phyloP scores from a whole-genome alignment of 139 green algal genomes.

The Cymbomonas tetramitiformis region DNA sequence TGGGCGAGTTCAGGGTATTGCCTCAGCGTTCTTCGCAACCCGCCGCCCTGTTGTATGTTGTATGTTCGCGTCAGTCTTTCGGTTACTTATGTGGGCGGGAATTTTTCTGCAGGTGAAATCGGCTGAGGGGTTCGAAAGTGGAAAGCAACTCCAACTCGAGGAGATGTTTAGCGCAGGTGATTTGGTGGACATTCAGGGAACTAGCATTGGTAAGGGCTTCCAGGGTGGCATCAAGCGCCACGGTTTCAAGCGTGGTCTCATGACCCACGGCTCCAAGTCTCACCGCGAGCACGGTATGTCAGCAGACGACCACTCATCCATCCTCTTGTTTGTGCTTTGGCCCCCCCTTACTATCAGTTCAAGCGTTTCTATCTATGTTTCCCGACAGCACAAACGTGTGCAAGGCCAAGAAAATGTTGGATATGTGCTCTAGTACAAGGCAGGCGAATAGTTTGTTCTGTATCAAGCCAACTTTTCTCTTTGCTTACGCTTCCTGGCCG shows the following conservation, averaged over 20 bases:
- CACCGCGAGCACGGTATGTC: slow-evolving; percentile 86
- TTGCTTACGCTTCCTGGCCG: too few relatives aligned
- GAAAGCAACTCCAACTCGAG: slow-evolving; percentile 60
- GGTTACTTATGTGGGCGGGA: too few relatives aligned
- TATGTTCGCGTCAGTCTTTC: too few relatives aligned
- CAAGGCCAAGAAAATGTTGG: too few relatives aligned
- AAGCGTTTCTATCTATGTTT: too few relatives aligned
- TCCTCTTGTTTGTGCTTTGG: too few relatives aligned
- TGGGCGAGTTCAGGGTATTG: slow-evolving; percentile 85
- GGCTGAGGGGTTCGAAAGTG: slow-evolving; percentile 41
- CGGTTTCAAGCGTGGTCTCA: slow-evolving; percentile 72
- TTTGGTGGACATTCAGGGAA: slow-evolving; percentile 76
- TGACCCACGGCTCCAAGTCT: slow-evolving; percentile 94
- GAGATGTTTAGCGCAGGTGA: slow-evolving; percentile 89
- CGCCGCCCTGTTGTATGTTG: not conserved
- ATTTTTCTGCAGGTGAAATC: not conserved
- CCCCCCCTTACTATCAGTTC: too few relatives aligned
- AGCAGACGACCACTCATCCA: too few relatives aligned
- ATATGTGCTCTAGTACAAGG: too few relatives aligned
- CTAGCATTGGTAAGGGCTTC: slow-evolving; percentile 55
- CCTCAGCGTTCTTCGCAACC: not conserved
- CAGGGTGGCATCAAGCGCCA: slow-evolving; percentile 79
- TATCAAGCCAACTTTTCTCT: too few relatives aligned
- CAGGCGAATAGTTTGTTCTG: too few relatives aligned
- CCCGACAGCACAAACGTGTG: too few relatives aligned